phyloP scores from a whole-genome alignment of 495 filamentous ascomycete genomes.

The Penicillium ochrochloron region DNA sequence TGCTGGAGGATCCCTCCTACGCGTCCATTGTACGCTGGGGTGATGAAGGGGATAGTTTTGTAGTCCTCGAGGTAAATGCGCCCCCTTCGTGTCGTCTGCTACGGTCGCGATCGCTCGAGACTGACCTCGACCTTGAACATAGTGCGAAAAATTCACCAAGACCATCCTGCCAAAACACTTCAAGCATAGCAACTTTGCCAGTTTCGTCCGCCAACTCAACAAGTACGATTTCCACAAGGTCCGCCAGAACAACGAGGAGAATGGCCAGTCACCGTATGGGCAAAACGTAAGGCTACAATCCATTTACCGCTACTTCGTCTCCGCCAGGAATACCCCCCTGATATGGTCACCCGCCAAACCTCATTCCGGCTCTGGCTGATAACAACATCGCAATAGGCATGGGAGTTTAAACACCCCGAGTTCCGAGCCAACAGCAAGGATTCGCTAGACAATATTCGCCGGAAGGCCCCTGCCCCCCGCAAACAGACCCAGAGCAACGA shows the following conservation, averaged over 20 bases:
- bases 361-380: not conserved
- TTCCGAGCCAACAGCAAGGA: slow-evolving; percentile 96
- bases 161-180: slow-evolving; percentile 97
- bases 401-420: slow-evolving; percentile 98
- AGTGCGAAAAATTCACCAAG: slow-evolving; percentile 99
- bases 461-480: slow-evolving; percentile 91
- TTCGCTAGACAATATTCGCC: slow-evolving; percentile 92
- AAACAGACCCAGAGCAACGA: slow-evolving; percentile 69
- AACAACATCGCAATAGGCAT: slow-evolving; percentile 61
- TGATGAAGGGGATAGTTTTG: slow-evolving; percentile 92
- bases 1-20: slow-evolving; percentile 96
- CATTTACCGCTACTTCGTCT: slow-evolving; percentile 1
- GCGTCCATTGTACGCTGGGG: slow-evolving; percentile 94
- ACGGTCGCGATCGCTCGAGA: slow-evolving; percentile 7
- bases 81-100: not conserved
- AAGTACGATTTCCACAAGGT: slow-evolving; percentile 99
- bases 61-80: slow-evolving; percentile 84
- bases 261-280: slow-evolving; percentile 86
- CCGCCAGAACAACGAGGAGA: slow-evolving; percentile 93
- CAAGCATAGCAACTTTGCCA: slow-evolving; percentile 99
- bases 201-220: slow-evolving; percentile 97
- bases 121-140: slow-evolving; percentile 21
- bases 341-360: not conserved
- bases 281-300: slow-evolving; percentile 68
- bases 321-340: not conserved